Evolutionary conservation across 176 grass and related monocot genomes (phyloP).

Genomic region (Pharus latifolius): DNA sequence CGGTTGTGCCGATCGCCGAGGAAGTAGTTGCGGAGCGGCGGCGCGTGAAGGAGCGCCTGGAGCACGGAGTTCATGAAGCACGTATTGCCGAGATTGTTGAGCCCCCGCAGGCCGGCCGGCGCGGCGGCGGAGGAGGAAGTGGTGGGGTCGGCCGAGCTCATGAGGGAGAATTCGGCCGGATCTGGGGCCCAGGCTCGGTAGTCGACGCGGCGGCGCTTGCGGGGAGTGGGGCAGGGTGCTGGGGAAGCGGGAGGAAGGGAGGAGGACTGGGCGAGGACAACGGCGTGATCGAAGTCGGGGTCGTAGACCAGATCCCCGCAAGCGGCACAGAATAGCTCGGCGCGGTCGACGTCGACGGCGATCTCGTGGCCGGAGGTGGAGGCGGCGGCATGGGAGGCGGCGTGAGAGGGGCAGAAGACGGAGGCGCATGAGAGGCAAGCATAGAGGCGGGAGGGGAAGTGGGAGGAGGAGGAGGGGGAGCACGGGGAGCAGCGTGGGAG

Average conservation of each 20-base stretch:
- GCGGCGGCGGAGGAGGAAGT: slow-evolving; percentile 30
- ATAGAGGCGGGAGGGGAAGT: slow-evolving; percentile 33
- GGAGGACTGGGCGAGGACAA: slow-evolving; percentile 58
- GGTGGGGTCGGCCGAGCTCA: slow-evolving; percentile 41
- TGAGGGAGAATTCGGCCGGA: slow-evolving; percentile 55
- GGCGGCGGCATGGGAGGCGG: slow-evolving; percentile 32
- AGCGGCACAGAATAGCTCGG: slow-evolving; percentile 79
- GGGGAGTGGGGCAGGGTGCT: background rate
- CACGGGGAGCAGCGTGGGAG: slow-evolving; percentile 55
- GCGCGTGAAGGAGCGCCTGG: slow-evolving; percentile 77
- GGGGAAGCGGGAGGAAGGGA: slow-evolving; percentile 8
- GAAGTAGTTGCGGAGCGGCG: slow-evolving; percentile 86
- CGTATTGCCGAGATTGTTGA: slow-evolving; percentile 94
- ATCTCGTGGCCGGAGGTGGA: slow-evolving; percentile 65
- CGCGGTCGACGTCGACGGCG: slow-evolving; percentile 81
- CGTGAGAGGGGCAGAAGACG: slow-evolving; percentile 67
- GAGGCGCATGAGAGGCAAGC: slow-evolving; percentile 71
- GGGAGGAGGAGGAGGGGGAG: slow-evolving; percentile 5
- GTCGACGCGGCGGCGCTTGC: slow-evolving; percentile 67
- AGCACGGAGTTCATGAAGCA: slow-evolving; percentile 99
- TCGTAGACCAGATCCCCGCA: slow-evolving; percentile 94
- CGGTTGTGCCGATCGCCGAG: slow-evolving; percentile 83
- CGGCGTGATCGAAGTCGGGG: slow-evolving; percentile 73
- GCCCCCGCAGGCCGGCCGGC: slow-evolving; percentile 50
- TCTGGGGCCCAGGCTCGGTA: slow-evolving; percentile 73